Conservation (phyloP, 768 basidiomycete genomes). For the Coprinellus micaceus region DNA sequence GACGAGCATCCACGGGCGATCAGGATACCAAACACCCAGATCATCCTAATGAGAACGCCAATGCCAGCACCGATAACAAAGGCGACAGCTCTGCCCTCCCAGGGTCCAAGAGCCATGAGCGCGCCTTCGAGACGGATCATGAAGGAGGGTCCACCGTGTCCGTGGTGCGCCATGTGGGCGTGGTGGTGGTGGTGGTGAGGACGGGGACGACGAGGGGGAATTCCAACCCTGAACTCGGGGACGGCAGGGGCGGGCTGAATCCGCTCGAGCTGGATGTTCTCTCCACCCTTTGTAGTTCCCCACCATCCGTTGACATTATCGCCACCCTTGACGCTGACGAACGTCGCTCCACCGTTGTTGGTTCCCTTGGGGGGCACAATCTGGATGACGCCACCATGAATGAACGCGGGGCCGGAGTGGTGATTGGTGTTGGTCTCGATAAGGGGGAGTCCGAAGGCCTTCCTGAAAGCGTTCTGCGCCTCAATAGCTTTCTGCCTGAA, state of each 20-base stretch:
- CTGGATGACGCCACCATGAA: constrained; percentile 24
- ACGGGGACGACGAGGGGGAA: constrained; percentile 14
- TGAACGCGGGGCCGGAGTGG: constrained; percentile 4
- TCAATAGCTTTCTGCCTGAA: constrained; percentile 44
- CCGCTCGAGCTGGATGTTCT: too few relatives aligned
- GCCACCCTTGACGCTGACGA: constrained; percentile 1
- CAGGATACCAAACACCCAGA: constrained; percentile 69
- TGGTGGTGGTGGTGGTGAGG: constrained; percentile 22
- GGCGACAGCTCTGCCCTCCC: constrained; percentile 80
- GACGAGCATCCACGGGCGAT: constrained; percentile 50
- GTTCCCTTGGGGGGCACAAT: constrained; percentile 31
- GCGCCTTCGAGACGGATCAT: constrained; percentile 59
- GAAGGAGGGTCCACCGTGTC: constrained; percentile 37
- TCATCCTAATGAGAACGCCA: constrained; percentile 77
- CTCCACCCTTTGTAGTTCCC: too few relatives aligned
- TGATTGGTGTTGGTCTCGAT: constrained; percentile 28
- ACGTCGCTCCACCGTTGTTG: too few relatives aligned
- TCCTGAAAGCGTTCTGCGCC: constrained; percentile 52
- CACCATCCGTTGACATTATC: background rate
- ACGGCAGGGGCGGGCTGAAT: too few relatives aligned
- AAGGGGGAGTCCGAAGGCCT: constrained; percentile 51
- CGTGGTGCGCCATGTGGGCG: constrained; percentile 21
- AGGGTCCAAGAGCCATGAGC: constrained; percentile 66
- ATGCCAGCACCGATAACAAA: constrained; percentile 87
- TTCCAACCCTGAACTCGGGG: background rate